Evolutionary conservation across 2,329 filamentous ascomycete genomes (phyloP).

Genomic region (Ceratocystis ficicola): DNA sequence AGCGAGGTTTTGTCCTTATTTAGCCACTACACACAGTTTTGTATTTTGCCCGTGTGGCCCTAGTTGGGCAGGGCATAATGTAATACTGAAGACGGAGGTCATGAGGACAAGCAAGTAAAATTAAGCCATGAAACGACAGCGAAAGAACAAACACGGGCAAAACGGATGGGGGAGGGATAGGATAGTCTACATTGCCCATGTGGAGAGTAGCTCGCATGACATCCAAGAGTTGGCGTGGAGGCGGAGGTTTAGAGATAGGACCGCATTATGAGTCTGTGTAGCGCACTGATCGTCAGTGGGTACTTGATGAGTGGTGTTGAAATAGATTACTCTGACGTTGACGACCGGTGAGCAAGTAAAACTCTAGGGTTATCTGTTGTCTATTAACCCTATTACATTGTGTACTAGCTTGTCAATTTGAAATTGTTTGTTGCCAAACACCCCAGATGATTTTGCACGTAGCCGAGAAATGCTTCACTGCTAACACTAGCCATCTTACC

Average conservation of each 20-base stretch:
- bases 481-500: background rate
- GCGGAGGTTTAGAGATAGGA: background rate
- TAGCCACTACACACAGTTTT: background rate
- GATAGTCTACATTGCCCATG: background rate
- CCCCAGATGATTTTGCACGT: too few relatives aligned
- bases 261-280: background rate
- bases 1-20: background rate
- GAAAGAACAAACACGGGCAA: background rate
- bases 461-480: too few relatives aligned
- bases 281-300: background rate
- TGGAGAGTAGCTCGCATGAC: constrained; percentile 2
- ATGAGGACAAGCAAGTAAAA: background rate
- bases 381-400: background rate
- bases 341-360: background rate
- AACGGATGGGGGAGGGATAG: background rate
- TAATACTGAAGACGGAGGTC: background rate
- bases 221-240: background rate
- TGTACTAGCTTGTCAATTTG: background rate
- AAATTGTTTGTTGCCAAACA: background rate
- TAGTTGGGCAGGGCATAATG: background rate
- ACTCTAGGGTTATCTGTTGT: background rate
- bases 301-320: background rate
- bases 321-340: constrained; percentile 8
- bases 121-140: background rate
- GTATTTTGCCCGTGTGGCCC: constrained; percentile 2